Evolutionary conservation across 768 basidiomycete species (phyloP).

Genomic region (Cubamyces sp.): DNA sequence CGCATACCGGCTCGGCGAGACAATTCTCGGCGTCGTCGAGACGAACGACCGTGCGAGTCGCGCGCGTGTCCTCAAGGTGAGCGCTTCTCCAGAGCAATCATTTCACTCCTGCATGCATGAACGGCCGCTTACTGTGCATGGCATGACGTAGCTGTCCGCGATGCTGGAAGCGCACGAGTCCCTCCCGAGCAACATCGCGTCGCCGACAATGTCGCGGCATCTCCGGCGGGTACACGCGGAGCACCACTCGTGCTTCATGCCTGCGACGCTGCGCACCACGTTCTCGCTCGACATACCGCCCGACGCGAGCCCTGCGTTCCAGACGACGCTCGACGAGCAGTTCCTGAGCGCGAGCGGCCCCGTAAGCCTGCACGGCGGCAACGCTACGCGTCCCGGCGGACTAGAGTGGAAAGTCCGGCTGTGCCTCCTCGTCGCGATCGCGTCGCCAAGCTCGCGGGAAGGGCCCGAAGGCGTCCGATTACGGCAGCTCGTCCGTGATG

Average conservation of each 20-base stretch:
- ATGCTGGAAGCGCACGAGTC: constrained; percentile 89
- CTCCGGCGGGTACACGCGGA: constrained; percentile 83
- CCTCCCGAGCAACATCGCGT: constrained; percentile 63
- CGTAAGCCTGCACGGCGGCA: constrained; percentile 27
- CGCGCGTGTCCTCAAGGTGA: constrained; percentile 82
- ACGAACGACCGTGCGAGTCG: constrained; percentile 74
- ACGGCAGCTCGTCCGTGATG: constrained; percentile 59
- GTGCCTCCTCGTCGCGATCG: constrained; percentile 82
- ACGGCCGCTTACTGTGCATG: not conserved
- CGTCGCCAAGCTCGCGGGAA: constrained; percentile 46
- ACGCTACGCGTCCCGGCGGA: constrained; percentile 56
- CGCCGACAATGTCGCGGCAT: constrained; percentile 51
- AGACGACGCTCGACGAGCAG: constrained; percentile 41
- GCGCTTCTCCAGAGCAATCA: constrained; percentile 19
- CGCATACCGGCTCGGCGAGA: constrained; percentile 91
- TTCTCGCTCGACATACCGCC: constrained; percentile 93
- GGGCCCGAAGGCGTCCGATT: constrained; percentile 57
- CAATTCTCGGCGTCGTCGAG: constrained; percentile 85
- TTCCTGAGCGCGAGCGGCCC: constrained; percentile 44
- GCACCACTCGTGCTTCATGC: constrained; percentile 76
- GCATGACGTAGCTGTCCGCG: constrained; percentile 71
- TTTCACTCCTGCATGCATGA: not conserved
- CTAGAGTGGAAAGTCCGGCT: constrained; percentile 90
- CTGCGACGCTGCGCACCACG: constrained; percentile 73
- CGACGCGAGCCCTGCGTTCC: constrained; percentile 88